Conservation (phyloP, 208 protist genomes). For the Acanthamoeba sp. region DNA sequence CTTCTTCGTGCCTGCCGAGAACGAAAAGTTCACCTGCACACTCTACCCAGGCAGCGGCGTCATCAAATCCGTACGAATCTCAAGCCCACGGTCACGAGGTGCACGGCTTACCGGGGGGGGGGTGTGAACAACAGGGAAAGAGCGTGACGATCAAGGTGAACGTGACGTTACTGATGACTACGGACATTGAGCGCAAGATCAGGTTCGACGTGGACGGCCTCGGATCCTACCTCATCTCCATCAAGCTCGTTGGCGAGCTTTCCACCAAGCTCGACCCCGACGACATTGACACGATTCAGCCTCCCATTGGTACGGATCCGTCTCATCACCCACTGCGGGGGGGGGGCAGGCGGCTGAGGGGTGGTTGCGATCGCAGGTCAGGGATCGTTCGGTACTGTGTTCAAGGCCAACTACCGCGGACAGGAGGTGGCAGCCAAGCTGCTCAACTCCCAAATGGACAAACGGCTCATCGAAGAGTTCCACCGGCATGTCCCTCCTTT, state of each 20-base stretch:
- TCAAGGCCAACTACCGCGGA: slow-evolving; percentile 56
- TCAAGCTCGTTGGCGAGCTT: slow-evolving; percentile 54
- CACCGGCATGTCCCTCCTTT: neutral
- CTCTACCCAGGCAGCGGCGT: slow-evolving; percentile 33
- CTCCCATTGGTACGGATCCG: neutral
- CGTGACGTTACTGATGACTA: slow-evolving; percentile 48
- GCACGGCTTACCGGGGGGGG: neutral
- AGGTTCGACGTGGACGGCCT: slow-evolving; percentile 63
- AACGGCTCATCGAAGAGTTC: neutral
- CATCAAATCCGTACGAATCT: neutral
- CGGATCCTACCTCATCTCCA: slow-evolving; percentile 36
- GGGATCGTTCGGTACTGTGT: slow-evolving; percentile 45
- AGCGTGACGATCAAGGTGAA: slow-evolving; percentile 40
- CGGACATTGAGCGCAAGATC: slow-evolving; percentile 39
- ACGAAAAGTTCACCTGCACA: slow-evolving; percentile 51
- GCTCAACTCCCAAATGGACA: slow-evolving; percentile 53
- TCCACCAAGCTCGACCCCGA: slow-evolving; percentile 65
- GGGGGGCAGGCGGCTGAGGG: too few species aligned
- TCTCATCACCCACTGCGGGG: too few species aligned
- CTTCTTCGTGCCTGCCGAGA: slow-evolving; percentile 66
- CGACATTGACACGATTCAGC: slow-evolving; percentile 6
- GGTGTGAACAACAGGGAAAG: neutral
- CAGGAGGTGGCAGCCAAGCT: slow-evolving; percentile 57
- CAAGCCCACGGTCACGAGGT: neutral
- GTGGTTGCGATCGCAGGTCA: neutral